Evolutionary conservation across 257 asterid genomes (phyloP).

Genomic region (Fraxinus pennsylvanica): DNA sequence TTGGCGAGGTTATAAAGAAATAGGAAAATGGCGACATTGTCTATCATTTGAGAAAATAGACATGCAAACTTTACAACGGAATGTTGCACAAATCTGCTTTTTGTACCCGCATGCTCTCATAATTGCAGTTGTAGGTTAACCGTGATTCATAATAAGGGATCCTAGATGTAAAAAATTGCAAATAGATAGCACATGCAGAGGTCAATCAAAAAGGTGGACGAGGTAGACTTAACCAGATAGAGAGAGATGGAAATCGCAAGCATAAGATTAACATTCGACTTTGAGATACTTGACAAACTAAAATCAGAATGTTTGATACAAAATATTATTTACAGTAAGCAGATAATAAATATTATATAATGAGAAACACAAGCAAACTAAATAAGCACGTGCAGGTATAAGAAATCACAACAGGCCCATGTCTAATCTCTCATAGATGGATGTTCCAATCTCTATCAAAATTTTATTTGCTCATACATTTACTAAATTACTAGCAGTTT

Average conservation of each 20-base stretch:
- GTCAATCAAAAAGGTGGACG: background rate
- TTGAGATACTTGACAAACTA: background rate
- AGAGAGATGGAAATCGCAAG: background rate
- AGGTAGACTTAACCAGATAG: background rate
- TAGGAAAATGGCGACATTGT: constrained; percentile 1
- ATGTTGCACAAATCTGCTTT: too few relatives aligned
- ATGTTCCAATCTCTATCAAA: background rate
- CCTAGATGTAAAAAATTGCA: background rate
- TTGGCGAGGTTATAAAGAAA: background rate
- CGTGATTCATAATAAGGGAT: background rate
- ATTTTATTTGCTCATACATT: background rate
- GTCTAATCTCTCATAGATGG: background rate
- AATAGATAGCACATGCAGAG: background rate
- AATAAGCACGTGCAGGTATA: background rate
- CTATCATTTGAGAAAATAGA: background rate
- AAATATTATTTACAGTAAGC: background rate
- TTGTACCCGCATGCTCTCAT: too few relatives aligned
- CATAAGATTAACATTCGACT: background rate
- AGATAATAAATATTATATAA: background rate
- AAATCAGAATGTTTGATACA: background rate
- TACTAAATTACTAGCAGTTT: background rate
- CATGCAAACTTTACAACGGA: background rate
- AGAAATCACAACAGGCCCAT: background rate
- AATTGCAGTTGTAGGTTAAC: too few relatives aligned
- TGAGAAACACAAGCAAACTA: background rate